These are phyloP conservation scores for Aquilaria yunnanensis DNA, from an alignment of 345 rosid species.

Conservation along the genomic window DNA sequence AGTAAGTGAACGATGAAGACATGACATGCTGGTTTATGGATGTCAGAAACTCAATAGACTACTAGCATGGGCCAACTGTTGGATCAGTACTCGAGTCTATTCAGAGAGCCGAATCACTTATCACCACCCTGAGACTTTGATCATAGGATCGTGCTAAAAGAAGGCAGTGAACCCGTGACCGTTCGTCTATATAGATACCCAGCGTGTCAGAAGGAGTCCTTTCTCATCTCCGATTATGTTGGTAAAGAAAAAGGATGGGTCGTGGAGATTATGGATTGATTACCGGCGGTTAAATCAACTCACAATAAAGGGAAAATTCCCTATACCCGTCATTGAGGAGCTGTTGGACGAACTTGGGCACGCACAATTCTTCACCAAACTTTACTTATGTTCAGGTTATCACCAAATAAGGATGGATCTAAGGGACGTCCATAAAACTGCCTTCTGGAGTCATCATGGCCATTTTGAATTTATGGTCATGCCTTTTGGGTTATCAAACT, in stretches of 20 bases:
- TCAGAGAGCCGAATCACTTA: too few relatives aligned
- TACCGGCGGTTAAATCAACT: neutral
- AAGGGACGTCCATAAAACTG: neutral
- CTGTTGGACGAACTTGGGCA: neutral
- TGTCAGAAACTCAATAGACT: too few relatives aligned
- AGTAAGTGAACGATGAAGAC: too few relatives aligned
- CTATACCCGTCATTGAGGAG: neutral
- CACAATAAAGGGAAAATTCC: neutral
- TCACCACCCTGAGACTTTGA: too few relatives aligned
- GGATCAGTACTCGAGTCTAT: too few relatives aligned
- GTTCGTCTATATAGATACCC: neutral
- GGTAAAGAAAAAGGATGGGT: neutral
- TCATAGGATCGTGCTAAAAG: too few relatives aligned
- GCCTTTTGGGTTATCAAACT: neutral
- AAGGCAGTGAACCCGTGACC: too few relatives aligned
- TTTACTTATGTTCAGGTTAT: neutral
- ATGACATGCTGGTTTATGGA: too few relatives aligned
- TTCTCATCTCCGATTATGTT: neutral
- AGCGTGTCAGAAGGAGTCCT: neutral
- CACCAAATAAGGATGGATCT: neutral
- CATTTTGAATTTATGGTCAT: neutral
- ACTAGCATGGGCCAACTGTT: too few relatives aligned
- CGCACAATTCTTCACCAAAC: neutral
- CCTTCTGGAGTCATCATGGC: neutral
- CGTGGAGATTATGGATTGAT: neutral